A percentile compares a stretch with the other conserved stretches of the same genome.
These are phyloP conservation scores for Kodamaea neixiangensis DNA, from an alignment of 805 yeast species.

Conservation along the genomic window DNA sequence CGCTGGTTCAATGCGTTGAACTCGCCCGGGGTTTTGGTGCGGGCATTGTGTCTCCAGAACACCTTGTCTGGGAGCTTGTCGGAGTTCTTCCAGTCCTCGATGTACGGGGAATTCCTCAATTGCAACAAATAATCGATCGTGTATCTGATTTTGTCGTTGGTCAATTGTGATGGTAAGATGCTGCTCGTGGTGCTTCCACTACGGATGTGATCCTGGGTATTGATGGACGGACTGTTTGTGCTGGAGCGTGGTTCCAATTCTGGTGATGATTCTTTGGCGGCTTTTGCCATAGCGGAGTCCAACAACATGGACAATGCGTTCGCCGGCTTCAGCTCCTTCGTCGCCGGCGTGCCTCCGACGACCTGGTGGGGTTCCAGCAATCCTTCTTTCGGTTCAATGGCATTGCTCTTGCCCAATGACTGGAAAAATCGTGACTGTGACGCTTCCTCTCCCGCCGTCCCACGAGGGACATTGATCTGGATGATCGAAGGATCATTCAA, in stretches of 20 bases:
- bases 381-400: background rate
- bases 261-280: constrained; percentile 46
- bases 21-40: constrained; percentile 9
- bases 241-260: constrained; percentile 25
- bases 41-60: constrained; percentile 48
- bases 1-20: constrained; percentile 3
- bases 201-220: background rate
- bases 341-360: background rate
- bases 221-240: constrained; percentile 13
- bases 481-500: constrained; percentile 36
- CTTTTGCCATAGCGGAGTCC: constrained; percentile 49
- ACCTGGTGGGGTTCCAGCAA: background rate
- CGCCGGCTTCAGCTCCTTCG: constrained; percentile 28
- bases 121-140: constrained; percentile 29
- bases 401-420: background rate
- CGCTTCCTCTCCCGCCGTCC: background rate
- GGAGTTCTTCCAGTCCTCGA: constrained; percentile 29
- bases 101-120: constrained; percentile 38
- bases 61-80: constrained; percentile 46
- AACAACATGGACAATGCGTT: constrained; percentile 42
- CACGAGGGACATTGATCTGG: constrained; percentile 12
- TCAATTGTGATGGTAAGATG: background rate
- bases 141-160: constrained; percentile 18
- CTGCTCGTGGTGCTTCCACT: background rate
- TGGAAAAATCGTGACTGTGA: constrained; percentile 10